Evolutionary conservation across 257 asterid species (phyloP), one percentile per base, ranked within the genome.

Genomic region (Solanum virginianum): DNA sequence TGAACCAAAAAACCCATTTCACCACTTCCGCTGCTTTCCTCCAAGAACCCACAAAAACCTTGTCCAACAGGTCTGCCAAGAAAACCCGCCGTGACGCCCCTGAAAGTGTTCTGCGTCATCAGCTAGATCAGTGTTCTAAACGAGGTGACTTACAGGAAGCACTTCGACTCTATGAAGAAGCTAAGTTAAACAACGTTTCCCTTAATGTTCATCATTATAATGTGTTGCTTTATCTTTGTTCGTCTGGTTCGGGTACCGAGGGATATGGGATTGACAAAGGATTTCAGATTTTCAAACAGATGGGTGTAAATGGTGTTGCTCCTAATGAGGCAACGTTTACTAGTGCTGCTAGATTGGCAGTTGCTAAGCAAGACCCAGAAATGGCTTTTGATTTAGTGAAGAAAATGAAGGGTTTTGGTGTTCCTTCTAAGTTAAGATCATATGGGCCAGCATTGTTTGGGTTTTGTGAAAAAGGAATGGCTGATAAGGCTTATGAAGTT

Each of bases 281-380:
- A 5, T 94, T 95, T 85, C 90, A 92, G 90, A 95, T 97, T 87
- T 91, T 92, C 84, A 90, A 90, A 88, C 93, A 90, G 79, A 97
- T 97, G 99, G 87, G 85, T 16, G 71, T 86, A 56, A 93, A 93
- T 85, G 88, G 88, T 24, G 97, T 97, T 53, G 90, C 84, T 16
- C 98, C 98, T 6, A 93, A 94, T 75, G 98, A 97, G 89, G 98
- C 98, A 1, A 95, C 99, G 10, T 95, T 94, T 85, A 95, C 99
- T 8, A 97, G 90, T 83, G 97, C 92, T 17, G 97, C 98, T 5
- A 93, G 99, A 88, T 87, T 97, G 89, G 99, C 98, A 7, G 97
- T 98, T 26, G 93, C 93, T 3, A 95, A 92, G 71, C 84, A 90
- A 89, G 98, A 97, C 91, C 98, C 98, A 0, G 94, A 86, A 80